phyloP scores from a whole-genome alignment of 2,329 filamentous ascomycete genomes.

The Exophiala aquamarina region DNA sequence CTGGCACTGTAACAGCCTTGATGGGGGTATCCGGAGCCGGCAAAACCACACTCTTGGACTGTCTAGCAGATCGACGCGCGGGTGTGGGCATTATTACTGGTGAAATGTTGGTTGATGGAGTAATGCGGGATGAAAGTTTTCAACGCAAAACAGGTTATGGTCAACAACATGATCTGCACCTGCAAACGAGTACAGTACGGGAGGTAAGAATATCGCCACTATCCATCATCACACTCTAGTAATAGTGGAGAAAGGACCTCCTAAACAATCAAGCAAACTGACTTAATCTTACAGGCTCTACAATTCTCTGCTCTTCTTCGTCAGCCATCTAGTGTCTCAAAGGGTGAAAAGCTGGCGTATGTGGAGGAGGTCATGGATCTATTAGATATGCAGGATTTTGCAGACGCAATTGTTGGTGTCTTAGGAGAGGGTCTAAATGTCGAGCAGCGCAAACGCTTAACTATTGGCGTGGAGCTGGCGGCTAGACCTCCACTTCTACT shows the following conservation, averaged over 20 bases:
- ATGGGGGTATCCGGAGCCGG: constrained; percentile 92
- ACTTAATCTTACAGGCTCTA: constrained; percentile 85
- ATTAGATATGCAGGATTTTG: constrained; percentile 67
- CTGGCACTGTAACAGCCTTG: constrained; percentile 81
- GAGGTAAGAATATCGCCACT: constrained; percentile 82
- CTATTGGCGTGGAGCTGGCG: constrained; percentile 85
- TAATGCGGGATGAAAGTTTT: constrained; percentile 72
- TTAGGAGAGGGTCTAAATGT: constrained; percentile 69
- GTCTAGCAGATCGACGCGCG: constrained; percentile 73
- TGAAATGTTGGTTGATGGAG: constrained; percentile 77
- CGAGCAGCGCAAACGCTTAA: constrained; percentile 72
- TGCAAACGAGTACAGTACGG: constrained; percentile 79
- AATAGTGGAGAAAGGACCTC: too few relatives aligned
- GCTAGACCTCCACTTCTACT: constrained; percentile 66
- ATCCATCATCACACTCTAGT: constrained; percentile 38
- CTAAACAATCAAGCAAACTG: too few relatives aligned
- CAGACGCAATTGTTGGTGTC: constrained; percentile 58
- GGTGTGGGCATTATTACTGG: constrained; percentile 86
- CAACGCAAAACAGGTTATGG: constrained; percentile 90
- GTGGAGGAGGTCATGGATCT: constrained; percentile 91
- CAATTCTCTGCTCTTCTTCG: constrained; percentile 77
- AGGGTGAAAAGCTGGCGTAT: constrained; percentile 78
- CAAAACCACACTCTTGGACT: constrained; percentile 86
- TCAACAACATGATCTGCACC: constrained; percentile 87
- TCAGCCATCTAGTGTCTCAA: constrained; percentile 70